Percentiles rank a stretch among this genome's conserved stretches.
phyloP scores from a whole-genome alignment of 2,329 filamentous ascomycete species.

The Nemania sp. region DNA sequence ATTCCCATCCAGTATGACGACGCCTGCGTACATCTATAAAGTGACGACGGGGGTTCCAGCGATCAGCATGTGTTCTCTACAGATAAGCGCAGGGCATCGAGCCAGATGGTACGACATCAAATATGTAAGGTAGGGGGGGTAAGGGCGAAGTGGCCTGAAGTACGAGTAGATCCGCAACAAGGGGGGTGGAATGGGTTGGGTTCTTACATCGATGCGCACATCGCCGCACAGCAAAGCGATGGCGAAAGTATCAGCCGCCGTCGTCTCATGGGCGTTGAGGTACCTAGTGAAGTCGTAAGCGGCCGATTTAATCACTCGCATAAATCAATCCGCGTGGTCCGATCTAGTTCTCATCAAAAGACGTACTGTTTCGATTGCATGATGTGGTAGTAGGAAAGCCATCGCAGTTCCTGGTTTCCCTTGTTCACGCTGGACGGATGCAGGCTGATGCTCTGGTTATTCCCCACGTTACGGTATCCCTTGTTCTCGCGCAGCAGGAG shows the following conservation, averaged over 20 bases:
- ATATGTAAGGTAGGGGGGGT: background rate
- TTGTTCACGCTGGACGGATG: conserved; percentile 92
- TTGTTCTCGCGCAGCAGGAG: conserved; percentile 80
- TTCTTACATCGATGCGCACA: conserved; percentile 76
- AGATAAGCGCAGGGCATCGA: background rate
- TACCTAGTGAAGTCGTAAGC: conserved; percentile 53
- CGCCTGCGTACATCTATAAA: conserved; percentile 77
- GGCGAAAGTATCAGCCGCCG: conserved; percentile 78
- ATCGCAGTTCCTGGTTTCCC: conserved; percentile 67
- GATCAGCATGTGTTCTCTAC: conserved; percentile 15
- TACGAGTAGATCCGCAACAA: background rate
- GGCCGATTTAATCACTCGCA: background rate
- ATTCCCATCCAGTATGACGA: conserved; percentile 86
- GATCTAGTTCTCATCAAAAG: too few species aligned
- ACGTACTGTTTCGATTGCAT: conserved; percentile 86
- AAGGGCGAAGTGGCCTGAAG: background rate
- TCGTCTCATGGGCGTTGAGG: conserved; percentile 90
- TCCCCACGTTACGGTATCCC: conserved; percentile 87
- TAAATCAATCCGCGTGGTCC: background rate
- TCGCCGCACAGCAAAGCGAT: conserved; percentile 87
- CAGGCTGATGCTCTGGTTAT: conserved; percentile 87
- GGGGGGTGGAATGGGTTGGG: too few species aligned
- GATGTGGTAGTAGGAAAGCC: conserved; percentile 95
- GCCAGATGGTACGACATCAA: background rate
- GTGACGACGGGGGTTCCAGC: too few species aligned